Evolutionary conservation across 192 early-diverging fungal species (phyloP).

Genomic region (Phycomyces nitens): DNA sequence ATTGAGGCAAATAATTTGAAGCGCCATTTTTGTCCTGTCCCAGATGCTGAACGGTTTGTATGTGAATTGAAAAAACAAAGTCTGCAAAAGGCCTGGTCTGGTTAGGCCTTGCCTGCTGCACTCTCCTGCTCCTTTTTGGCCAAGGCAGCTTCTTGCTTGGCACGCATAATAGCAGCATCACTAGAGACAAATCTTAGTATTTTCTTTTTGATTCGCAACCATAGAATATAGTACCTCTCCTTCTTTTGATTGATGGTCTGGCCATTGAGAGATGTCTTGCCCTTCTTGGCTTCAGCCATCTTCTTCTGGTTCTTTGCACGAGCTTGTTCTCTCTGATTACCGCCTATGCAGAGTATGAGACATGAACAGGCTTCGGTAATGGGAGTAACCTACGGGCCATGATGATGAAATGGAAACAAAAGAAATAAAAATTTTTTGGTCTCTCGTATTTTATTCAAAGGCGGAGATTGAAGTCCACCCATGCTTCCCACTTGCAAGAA

Average conservation of each 20-base stretch:
- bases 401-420: neutral
- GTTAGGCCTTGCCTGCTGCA: too few species aligned
- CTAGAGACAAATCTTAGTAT: conserved; percentile 17
- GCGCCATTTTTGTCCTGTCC: too few species aligned
- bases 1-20: too few species aligned
- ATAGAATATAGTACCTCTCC: conserved; percentile 47
- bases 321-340: conserved; percentile 51
- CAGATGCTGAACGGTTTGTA: too few species aligned
- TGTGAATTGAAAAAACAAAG: too few species aligned
- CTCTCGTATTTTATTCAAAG: neutral
- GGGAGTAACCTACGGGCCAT: neutral
- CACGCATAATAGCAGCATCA: conserved; percentile 52
- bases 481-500: neutral
- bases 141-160: conserved; percentile 42
- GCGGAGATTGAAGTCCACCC: neutral
- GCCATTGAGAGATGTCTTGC: conserved; percentile 26
- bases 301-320: conserved; percentile 47
- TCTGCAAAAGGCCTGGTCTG: too few species aligned
- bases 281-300: conserved; percentile 28
- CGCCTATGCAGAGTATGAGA: conserved; percentile 30
- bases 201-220: neutral
- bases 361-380: neutral
- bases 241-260: conserved; percentile 38
- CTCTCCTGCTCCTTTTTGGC: conserved; percentile 22
- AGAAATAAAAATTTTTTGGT: neutral